Evolutionary conservation across 2,329 filamentous ascomycete genomes (phyloP).

Genomic region (Zasmidium angulare): DNA sequence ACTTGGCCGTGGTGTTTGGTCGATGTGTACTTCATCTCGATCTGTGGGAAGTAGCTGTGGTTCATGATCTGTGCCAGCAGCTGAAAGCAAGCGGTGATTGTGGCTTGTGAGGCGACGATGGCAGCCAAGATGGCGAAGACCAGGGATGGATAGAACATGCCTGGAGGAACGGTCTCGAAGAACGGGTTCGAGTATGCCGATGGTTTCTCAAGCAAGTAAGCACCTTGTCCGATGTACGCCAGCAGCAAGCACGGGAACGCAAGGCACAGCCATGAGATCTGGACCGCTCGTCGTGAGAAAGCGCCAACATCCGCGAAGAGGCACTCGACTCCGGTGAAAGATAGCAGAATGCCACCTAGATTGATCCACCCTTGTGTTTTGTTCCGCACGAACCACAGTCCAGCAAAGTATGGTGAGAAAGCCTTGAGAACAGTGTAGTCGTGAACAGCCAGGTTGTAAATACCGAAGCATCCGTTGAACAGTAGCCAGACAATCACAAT

Average conservation of each 20-base stretch:
- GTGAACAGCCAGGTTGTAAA: constrained; percentile 54
- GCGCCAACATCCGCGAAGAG: constrained; percentile 76
- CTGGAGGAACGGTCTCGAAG: constrained; percentile 67
- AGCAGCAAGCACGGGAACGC: constrained; percentile 66
- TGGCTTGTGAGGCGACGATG: constrained; percentile 74
- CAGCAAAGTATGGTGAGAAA: constrained; percentile 57
- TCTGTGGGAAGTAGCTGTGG: constrained; percentile 70
- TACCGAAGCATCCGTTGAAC: constrained; percentile 63
- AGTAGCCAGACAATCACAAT: constrained; percentile 65
- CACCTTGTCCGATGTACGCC: constrained; percentile 71
- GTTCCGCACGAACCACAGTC: constrained; percentile 60
- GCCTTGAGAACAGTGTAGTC: constrained; percentile 53
- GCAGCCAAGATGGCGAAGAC: constrained; percentile 66
- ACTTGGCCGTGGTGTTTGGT: constrained; percentile 70
- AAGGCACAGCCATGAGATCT: constrained; percentile 69
- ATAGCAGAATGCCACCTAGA: constrained; percentile 66
- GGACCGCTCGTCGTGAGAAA: constrained; percentile 63
- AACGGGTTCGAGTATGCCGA: constrained; percentile 70
- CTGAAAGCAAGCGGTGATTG: constrained; percentile 69
- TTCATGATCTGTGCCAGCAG: constrained; percentile 70
- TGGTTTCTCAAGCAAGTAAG: constrained; percentile 61
- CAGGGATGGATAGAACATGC: constrained; percentile 66
- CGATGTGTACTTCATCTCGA: constrained; percentile 70
- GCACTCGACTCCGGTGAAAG: constrained; percentile 74
- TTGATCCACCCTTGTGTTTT: constrained; percentile 61